Percentiles rank a stretch among this genome's conserved stretches.
Conservation (phyloP, 2,329 filamentous ascomycete genomes). For the Fusarium sp. region DNA sequence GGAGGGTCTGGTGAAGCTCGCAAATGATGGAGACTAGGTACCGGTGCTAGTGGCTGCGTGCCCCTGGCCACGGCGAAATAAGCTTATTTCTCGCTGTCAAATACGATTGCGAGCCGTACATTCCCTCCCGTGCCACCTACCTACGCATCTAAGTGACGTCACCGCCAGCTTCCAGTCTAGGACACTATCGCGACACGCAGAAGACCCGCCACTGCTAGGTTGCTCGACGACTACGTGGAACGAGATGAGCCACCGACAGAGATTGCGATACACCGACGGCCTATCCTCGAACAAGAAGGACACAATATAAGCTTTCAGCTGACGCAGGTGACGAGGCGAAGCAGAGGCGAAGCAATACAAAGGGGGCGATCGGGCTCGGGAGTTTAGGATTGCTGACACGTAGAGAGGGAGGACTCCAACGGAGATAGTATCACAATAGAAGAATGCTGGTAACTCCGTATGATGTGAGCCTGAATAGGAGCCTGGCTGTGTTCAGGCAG, state of each 20-base stretch:
- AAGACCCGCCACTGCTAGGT: no score
- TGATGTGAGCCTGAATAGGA: no score
- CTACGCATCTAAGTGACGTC: not conserved
- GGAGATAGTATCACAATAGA: no score
- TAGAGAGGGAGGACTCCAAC: no score
- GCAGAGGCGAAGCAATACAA: not conserved
- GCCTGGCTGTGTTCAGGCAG: no score
- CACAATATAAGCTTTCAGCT: conserved; percentile 10
- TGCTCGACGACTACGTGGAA: no score
- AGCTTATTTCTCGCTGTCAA: conserved; percentile 6
- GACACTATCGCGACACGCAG: not conserved
- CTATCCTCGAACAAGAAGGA: not conserved
- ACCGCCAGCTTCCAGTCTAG: not conserved
- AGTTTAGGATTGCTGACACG: no score
- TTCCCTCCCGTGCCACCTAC: not conserved
- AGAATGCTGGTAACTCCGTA: no score
- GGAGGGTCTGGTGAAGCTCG: conserved; percentile 5
- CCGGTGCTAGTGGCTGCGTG: not conserved
- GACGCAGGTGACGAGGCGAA: conserved; percentile 24
- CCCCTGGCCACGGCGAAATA: not conserved
- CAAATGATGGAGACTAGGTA: not conserved
- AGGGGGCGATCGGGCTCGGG: not conserved
- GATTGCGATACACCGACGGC: not conserved
- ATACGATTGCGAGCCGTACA: not conserved
- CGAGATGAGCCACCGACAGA: not conserved